Conservation (phyloP, 2,329 filamentous ascomycete genomes). For the Xylaria arbuscula region DNA sequence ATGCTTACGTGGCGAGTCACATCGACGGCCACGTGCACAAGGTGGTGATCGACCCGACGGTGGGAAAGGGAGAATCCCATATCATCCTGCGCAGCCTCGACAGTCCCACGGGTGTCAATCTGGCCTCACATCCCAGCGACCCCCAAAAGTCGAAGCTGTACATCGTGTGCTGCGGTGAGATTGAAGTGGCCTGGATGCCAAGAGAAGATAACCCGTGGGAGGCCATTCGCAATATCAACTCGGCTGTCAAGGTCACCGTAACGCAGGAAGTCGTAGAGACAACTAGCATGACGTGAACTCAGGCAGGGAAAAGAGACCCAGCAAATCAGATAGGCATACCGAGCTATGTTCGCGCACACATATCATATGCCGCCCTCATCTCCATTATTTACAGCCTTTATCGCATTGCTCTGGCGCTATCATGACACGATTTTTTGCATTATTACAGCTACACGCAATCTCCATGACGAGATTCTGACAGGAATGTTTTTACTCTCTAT, state of each 20-base stretch:
- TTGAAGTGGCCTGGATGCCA: constrained; percentile 48
- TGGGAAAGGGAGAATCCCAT: constrained; percentile 37
- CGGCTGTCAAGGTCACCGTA: constrained; percentile 39
- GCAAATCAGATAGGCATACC: constrained; percentile 17
- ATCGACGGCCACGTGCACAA: constrained; percentile 46
- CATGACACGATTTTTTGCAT: constrained; percentile 18
- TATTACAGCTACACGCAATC: constrained; percentile 17
- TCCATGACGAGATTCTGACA: neutral
- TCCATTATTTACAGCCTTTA: constrained; percentile 7
- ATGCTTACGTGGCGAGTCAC: constrained; percentile 47
- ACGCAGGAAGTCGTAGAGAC: constrained; percentile 35
- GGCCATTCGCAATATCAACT: constrained; percentile 46
- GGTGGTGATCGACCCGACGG: constrained; percentile 41
- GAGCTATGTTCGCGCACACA: constrained; percentile 12
- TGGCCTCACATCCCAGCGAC: constrained; percentile 32
- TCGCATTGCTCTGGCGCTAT: constrained; percentile 26
- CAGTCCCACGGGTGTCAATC: constrained; percentile 46
- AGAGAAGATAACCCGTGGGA: constrained; percentile 45
- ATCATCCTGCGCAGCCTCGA: constrained; percentile 45
- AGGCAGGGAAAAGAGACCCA: neutral
- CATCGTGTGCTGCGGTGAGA: constrained; percentile 49
- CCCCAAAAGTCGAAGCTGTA: constrained; percentile 44
- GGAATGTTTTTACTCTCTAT: constrained; percentile 1
- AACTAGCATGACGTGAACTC: neutral
- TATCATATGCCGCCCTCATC: constrained; percentile 10